Conservation (phyloP, 257 asterid genomes). For the Capsicum chinense region DNA sequence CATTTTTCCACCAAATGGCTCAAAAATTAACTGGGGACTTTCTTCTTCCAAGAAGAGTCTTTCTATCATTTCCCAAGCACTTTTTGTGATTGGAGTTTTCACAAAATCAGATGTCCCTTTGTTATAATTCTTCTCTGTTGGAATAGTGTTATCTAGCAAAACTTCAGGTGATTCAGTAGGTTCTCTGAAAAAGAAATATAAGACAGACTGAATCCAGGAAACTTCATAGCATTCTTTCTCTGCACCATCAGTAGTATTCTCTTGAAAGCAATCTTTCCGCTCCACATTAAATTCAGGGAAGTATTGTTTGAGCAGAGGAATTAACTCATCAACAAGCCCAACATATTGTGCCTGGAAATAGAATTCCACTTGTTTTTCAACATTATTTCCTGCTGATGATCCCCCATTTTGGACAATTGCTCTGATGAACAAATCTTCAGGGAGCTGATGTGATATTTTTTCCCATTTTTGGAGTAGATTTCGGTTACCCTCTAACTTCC, state of each 20-base stretch:
- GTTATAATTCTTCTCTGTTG: background rate
- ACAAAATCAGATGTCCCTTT: conserved; percentile 26
- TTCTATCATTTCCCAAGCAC: background rate
- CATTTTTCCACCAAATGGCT: background rate
- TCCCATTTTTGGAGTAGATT: conserved; percentile 25
- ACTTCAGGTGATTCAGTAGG: background rate
- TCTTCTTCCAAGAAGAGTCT: background rate
- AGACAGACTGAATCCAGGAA: background rate
- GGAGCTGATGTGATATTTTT: conserved; percentile 19
- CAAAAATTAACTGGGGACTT: background rate
- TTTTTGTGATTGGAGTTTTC: background rate
- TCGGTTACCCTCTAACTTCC: background rate
- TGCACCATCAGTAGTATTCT: background rate
- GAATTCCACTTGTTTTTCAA: background rate
- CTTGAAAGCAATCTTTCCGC: conserved; percentile 19
- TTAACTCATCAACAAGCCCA: conserved; percentile 17
- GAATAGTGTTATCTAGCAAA: background rate
- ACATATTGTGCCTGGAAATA: background rate
- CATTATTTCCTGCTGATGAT: background rate
- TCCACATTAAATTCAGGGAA: conserved; percentile 4
- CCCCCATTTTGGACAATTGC: background rate
- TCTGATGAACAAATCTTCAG: conserved; percentile 20
- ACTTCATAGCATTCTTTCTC: conserved; percentile 23
- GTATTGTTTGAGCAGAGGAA: background rate
- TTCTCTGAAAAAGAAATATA: background rate